Percentiles rank a stretch among this genome's conserved stretches.
Conservation (phyloP, 2,329 filamentous ascomycete species). For the Tolypocladium sp. region DNA sequence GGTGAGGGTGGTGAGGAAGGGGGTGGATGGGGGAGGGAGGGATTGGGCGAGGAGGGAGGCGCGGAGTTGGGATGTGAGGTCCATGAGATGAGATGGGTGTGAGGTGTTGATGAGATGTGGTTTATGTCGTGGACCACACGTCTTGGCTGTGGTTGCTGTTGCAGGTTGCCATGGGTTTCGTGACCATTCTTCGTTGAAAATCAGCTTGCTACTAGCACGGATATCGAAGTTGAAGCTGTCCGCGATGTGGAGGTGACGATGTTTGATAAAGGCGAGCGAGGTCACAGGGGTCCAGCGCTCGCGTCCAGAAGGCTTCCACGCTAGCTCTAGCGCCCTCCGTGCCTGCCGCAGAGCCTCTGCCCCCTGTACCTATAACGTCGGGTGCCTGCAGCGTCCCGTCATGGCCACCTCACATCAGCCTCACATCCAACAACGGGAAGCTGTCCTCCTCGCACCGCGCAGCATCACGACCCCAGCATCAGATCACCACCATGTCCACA, state of each 20-base stretch:
- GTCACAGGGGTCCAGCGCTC: background rate
- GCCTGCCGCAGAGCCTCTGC: background rate
- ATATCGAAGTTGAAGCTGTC: too few species aligned
- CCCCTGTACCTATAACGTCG: too few species aligned
- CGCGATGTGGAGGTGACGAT: too few species aligned
- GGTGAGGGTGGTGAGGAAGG: constrained; percentile 58
- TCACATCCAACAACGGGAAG: background rate
- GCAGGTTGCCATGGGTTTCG: too few species aligned
- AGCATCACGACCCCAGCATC: background rate
- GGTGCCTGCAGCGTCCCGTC: background rate
- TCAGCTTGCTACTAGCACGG: too few species aligned
- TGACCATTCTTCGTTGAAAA: too few species aligned
- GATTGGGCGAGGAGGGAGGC: constrained; percentile 40
- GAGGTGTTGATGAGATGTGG: background rate
- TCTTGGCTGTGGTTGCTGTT: background rate
- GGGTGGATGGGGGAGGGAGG: constrained; percentile 39
- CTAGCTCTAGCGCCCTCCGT: background rate
- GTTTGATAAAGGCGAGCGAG: background rate
- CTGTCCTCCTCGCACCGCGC: background rate
- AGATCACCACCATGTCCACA: constrained; percentile 46
- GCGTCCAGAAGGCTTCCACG: too few species aligned
- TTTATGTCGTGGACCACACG: background rate
- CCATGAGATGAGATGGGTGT: constrained; percentile 8
- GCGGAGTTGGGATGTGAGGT: constrained; percentile 17
- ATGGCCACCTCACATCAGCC: background rate